Base-by-base conservation (phyloP, 176 grass and related monocot genomes). In the Hsuehochloa calcarea region DNA sequence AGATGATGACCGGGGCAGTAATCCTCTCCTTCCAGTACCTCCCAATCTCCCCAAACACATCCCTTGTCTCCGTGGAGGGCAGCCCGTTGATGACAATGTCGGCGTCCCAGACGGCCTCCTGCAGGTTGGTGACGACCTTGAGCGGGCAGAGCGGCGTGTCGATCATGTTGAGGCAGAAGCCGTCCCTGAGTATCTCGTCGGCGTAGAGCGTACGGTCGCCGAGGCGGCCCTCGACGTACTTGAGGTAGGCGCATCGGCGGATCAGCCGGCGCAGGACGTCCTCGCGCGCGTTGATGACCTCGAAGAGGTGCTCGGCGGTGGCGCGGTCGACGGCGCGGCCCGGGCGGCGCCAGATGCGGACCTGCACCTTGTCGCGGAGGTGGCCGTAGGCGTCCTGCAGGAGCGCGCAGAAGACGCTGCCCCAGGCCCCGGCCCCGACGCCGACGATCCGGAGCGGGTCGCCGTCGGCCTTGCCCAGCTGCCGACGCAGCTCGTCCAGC, bases 91-190 rank as follows among this genome's bases (percentile, higher is more conserved):
- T 78, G 45, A 96, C 97, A 81, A 99, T 88, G 82, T 99, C 97
- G 1, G 97, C 97, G 67, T 99, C 92, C 97, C 97, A 99, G 23
- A 99, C 93, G 12, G 97, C 97, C 90, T 96, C 96, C 91, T 99
- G 93, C 69, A 99, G 74, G 72, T 96, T 99, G 25, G 97, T 99
- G 80, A 99, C 97, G 56, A 96, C 97, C 91, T 99, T 99, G 81
- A 99, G 80, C 45, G 93, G 93, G 72, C 91, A 99, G 54, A 99
- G 87, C 22, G 97, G 97, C 16, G 97, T 99, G 84, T 99, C 91
- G 52, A 96, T 83, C 93, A 99, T 99, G 87, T 99, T 99, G 80
- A 99, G 86, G 81, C 96, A 99, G 87, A 99, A 96, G 0, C 96
- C 96, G 67, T 99, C 93, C 81, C 86, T 77, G 80, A 99, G 75